Evolutionary conservation across 495 filamentous ascomycete species (phyloP).

Genomic region (Aspergillus saccharolyticus): DNA sequence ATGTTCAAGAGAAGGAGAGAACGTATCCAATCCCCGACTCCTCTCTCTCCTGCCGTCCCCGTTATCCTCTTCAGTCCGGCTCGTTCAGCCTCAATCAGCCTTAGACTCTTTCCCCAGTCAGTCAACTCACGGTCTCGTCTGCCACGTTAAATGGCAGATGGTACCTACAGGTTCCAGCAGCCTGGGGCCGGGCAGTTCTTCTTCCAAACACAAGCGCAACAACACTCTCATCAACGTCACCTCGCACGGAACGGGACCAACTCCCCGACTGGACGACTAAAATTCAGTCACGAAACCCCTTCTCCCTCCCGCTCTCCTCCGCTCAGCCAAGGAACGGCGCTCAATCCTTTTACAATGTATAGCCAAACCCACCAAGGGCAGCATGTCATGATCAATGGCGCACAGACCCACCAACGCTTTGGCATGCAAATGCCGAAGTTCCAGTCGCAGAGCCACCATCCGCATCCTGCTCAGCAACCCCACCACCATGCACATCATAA

Average conservation of each 20-base stretch:
- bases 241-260: slow-evolving; percentile 53
- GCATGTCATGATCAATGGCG: slow-evolving; percentile 71
- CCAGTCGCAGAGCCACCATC: slow-evolving; percentile 63
- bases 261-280: slow-evolving; percentile 41
- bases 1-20: slow-evolving; percentile 52
- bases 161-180: slow-evolving; percentile 70
- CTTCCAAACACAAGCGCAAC: slow-evolving; percentile 52
- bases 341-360: slow-evolving; percentile 73
- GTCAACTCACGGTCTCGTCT: slow-evolving; percentile 39
- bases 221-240: slow-evolving; percentile 46
- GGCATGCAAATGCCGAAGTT: slow-evolving; percentile 65
- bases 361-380: slow-evolving; percentile 75
- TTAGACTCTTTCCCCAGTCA: slow-evolving; percentile 24
- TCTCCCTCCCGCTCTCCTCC: slow-evolving; percentile 66
- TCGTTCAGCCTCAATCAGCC: slow-evolving; percentile 18
- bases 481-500: slow-evolving; percentile 71
- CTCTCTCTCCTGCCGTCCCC: slow-evolving; percentile 26
- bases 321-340: slow-evolving; percentile 59
- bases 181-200: slow-evolving; percentile 61
- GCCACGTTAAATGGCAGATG: slow-evolving; percentile 77
- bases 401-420: slow-evolving; percentile 56
- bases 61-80: slow-evolving; percentile 13
- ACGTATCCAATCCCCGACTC: slow-evolving; percentile 40
- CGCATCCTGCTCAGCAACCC: slow-evolving; percentile 70
- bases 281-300: slow-evolving; percentile 58